Evolutionary conservation across 495 filamentous ascomycete species (phyloP), one percentile per base, ranked within the genome.

Genomic region (Penicillium psychrofluorescens): DNA sequence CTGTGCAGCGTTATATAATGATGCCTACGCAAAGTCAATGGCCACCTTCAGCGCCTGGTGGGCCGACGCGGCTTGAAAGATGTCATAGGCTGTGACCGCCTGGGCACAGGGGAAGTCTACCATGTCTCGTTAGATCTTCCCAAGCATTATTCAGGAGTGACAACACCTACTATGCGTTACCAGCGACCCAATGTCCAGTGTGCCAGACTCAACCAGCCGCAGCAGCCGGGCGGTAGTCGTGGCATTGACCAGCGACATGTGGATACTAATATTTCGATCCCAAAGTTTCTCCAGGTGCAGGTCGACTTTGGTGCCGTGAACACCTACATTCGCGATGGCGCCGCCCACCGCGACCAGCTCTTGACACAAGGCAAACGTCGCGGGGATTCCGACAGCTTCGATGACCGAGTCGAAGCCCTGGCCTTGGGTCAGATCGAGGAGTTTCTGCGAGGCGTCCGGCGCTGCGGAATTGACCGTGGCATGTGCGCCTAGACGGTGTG

Each of bases 401-500:
- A 80, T 73, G 15, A 80, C 72, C 28, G 67, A 58, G 49, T 80
- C 74, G 41, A 68, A 75, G 1, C 71, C 72, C 33, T 64, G 61
- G 3, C 64, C 68, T 6, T 66, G 64, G 0, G 70, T 76, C 22
- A 73, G 41, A 3, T 51, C 53, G 36, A 60, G 58, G 5, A 72
- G 59, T 8, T 51, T 27, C 33, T 61, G 54, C 35, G 59, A 53
- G 1, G 61, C 60, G 12, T 62, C 50, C 4, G 49, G 43, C 7
- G 49, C 43, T 11, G 43, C 50, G 1, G 54, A 55, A 22, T 64
- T 56, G 30, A 70, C 55, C 8, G 59, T 71, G 36, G 63, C 59
- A 41, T 62, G 55, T 13, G 74, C 75, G 0, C 76, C 76, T 10
- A 77, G 43, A 8, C 41, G 40, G 38, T 55, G 63, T 4, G 75